Evolutionary conservation across 2,329 filamentous ascomycete species (phyloP), one percentile per base, ranked within the genome.

Genomic region (Talaromyces sp.): DNA sequence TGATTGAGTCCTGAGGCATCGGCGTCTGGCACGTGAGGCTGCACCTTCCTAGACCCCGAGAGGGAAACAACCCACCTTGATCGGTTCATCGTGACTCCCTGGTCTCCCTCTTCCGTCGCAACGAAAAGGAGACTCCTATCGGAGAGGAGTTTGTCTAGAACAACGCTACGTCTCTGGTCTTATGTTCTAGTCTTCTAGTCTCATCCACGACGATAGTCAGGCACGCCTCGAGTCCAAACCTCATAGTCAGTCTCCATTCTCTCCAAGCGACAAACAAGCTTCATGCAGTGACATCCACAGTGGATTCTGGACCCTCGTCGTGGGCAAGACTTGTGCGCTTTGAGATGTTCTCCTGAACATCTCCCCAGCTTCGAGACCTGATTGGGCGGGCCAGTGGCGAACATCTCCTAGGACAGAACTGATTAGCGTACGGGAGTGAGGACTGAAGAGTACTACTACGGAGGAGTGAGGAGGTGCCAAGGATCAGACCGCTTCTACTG

Each of bases 391-490:
- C 25, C 17, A 22, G 53, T 25, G 31, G 31, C 51, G 31, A 8
- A 22, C n/a, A 15, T 36, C 51, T 34, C 27, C 17, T 31, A 31
- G 27, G 47, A 51, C 27, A n/a, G 27, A 17, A 29, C 2, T 53
- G 15, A 10, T n/a, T 34, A 56, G 47, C 47, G 25, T 29, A 13
- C 11, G 25, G 22, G 6, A 7, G 17, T 1, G n/a, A 40, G 38
- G 38, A 40, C 13, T 15, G 34, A 36, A 36, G 34, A 36, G 11
- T 15, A 13, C n/a, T n/a, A 29, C 27, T 29, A 29, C n/a, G n/a
- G n/a, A n/a, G n/a, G 4, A 29, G 47, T n/a, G 49, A 56, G 51
- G 51, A 54, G 29, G 8, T n/a, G 51, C 51, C 51, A 56, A 56
- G 51, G 51, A 36, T 19, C 51, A 34, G 51, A 56, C 51, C 51